Evolutionary conservation across 495 filamentous ascomycete genomes (phyloP).

Genomic region (Neurospora sp.): DNA sequence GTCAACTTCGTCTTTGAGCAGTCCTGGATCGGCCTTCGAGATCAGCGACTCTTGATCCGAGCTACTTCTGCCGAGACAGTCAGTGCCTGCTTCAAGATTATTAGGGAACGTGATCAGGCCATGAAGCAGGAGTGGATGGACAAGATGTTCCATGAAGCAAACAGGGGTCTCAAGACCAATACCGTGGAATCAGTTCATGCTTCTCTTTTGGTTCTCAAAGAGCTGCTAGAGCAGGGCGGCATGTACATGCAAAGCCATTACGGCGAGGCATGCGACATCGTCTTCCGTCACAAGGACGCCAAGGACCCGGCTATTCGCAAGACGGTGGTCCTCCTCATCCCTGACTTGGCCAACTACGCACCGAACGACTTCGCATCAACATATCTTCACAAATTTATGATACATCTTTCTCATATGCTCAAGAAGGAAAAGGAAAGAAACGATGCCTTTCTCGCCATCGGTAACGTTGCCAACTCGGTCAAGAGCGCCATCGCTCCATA

Average conservation of each 20-base stretch:
- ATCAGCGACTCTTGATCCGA: constrained; percentile 80
- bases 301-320: constrained; percentile 76
- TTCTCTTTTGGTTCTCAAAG: constrained; percentile 80
- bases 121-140: constrained; percentile 79
- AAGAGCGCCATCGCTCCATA: constrained; percentile 90
- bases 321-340: constrained; percentile 81
- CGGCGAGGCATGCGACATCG: constrained; percentile 78
- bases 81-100: constrained; percentile 87
- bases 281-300: constrained; percentile 83
- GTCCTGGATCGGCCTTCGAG: constrained; percentile 87
- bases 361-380: constrained; percentile 71
- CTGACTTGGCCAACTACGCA: constrained; percentile 84
- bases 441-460: constrained; percentile 87
- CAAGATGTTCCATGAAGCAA: constrained; percentile 74
- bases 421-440: constrained; percentile 91
- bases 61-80: constrained; percentile 85
- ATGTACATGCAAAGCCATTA: constrained; percentile 98
- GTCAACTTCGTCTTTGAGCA: constrained; percentile 84
- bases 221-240: constrained; percentile 81
- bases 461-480: constrained; percentile 90
- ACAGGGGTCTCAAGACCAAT: constrained; percentile 63
- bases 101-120: constrained; percentile 75
- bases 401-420: constrained; percentile 87
- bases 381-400: constrained; percentile 93
- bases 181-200: constrained; percentile 83